phyloP scores from a whole-genome alignment of 2,329 filamentous ascomycete genomes.

The Drechslera avenae region DNA sequence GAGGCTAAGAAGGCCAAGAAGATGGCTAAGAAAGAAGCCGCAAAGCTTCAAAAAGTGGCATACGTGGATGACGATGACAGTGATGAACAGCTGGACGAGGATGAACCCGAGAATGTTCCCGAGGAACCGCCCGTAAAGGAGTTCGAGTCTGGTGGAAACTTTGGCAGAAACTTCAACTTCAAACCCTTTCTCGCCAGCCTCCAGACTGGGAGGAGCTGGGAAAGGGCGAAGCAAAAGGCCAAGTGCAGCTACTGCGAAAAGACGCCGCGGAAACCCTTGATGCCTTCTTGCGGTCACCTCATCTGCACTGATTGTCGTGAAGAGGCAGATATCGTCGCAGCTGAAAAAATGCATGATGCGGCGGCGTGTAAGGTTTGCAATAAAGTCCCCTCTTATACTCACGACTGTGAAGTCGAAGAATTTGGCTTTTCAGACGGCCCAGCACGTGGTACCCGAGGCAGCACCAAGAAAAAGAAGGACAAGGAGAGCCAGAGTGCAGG shows the following conservation, averaged over 20 bases:
- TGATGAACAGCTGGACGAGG: background rate
- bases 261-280: conserved; percentile 47
- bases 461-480: conserved; percentile 19
- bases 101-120: background rate
- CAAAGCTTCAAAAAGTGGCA: conserved; percentile 1
- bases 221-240: conserved; percentile 50
- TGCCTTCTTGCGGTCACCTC: conserved; percentile 61
- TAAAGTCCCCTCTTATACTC: conserved; percentile 21
- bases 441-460: conserved; percentile 24
- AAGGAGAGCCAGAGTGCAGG: conserved; percentile 17
- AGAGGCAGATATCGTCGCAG: conserved; percentile 35
- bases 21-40: conserved; percentile 5
- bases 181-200: conserved; percentile 48
- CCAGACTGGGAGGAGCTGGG: conserved; percentile 40
- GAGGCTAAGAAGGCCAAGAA: conserved; percentile 10
- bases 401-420: conserved; percentile 30
- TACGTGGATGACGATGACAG: conserved; percentile 11
- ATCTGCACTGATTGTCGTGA: conserved; percentile 60
- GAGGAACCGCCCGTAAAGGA: no score
- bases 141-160: conserved; percentile 18
- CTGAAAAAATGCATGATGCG: conserved; percentile 13
- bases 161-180: conserved; percentile 51
- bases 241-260: conserved; percentile 53
- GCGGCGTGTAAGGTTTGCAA: conserved; percentile 46
- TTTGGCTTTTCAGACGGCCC: conserved; percentile 10